Conservation (phyloP, 352 stramenopile species). For the Peronospora belbahrii region DNA sequence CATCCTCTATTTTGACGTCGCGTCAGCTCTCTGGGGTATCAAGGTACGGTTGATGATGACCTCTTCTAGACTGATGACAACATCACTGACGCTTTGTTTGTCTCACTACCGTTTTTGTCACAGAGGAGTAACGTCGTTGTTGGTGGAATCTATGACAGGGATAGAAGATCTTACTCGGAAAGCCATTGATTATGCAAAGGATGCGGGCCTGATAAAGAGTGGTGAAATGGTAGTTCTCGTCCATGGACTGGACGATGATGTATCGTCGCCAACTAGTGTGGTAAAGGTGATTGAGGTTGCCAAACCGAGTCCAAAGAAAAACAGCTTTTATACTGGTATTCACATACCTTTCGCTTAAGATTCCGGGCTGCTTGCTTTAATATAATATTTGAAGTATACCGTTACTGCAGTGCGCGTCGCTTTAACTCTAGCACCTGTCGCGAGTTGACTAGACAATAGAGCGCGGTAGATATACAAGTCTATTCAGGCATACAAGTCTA, state of each 20-base stretch:
- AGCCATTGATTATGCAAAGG: conserved; percentile 77
- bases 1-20: conserved; percentile 56
- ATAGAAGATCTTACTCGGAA: conserved; percentile 82
- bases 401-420: background rate
- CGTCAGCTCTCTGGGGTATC: conserved; percentile 74
- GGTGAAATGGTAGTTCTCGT: conserved; percentile 87
- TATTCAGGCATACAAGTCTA: background rate
- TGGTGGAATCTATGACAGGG: conserved; percentile 71
- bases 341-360: conserved; percentile 21
- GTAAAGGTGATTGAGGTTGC: conserved; percentile 85
- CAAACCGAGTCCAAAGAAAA: conserved; percentile 49
- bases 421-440: background rate
- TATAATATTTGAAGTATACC: background rate
- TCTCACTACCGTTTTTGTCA: background rate
- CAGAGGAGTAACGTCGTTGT: conserved; percentile 59
- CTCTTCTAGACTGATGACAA: background rate
- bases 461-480: background rate
- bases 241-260: conserved; percentile 81
- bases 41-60: conserved; percentile 37
- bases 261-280: conserved; percentile 80
- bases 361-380: background rate
- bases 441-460: background rate
- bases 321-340: conserved; percentile 62
- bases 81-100: background rate
- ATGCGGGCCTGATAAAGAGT: conserved; percentile 69